A percentile compares a stretch with the other conserved stretches of the same genome.
Conservation (phyloP, 805 yeast species). For the Yamadazyma ubonensis region DNA sequence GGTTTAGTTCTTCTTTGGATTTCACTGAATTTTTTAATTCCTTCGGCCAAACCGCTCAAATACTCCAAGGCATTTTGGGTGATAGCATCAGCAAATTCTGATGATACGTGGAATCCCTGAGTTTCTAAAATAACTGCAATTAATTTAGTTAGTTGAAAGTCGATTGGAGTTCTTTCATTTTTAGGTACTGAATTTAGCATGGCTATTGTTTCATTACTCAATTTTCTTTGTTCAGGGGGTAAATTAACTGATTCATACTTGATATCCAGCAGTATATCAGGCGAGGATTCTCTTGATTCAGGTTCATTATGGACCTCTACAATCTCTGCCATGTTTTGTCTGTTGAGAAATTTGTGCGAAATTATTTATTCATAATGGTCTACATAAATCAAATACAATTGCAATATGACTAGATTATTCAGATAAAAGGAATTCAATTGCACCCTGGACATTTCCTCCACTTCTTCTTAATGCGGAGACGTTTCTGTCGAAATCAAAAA, state of each 20-base stretch:
- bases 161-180: conserved; percentile 20
- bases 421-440: conserved; percentile 64
- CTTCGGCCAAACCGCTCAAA: conserved; percentile 35
- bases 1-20: conserved; percentile 61
- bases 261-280: too few relatives aligned
- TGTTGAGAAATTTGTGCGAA: too few relatives aligned
- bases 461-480: conserved; percentile 89
- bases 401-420: too few relatives aligned
- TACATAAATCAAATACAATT: too few relatives aligned
- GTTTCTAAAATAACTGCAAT: conserved; percentile 25
- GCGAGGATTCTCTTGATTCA: too few relatives aligned
- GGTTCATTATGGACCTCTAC: too few relatives aligned
- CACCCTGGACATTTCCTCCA: conserved; percentile 98
- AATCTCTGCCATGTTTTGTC: too few relatives aligned
- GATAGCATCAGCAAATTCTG: conserved; percentile 27
- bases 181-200: conserved; percentile 9
- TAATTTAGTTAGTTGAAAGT: conserved; percentile 27
- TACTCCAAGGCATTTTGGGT: conserved; percentile 29
- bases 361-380: too few relatives aligned
- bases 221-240: not conserved
- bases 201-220: conserved; percentile 6
- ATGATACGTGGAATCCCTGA: conserved; percentile 23
- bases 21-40: conserved; percentile 52
- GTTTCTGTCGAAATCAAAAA: conserved; percentile 88
- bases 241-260: too few relatives aligned